phyloP scores from a whole-genome alignment of 2,329 filamentous ascomycete genomes.

The Thelonectria discophora region DNA sequence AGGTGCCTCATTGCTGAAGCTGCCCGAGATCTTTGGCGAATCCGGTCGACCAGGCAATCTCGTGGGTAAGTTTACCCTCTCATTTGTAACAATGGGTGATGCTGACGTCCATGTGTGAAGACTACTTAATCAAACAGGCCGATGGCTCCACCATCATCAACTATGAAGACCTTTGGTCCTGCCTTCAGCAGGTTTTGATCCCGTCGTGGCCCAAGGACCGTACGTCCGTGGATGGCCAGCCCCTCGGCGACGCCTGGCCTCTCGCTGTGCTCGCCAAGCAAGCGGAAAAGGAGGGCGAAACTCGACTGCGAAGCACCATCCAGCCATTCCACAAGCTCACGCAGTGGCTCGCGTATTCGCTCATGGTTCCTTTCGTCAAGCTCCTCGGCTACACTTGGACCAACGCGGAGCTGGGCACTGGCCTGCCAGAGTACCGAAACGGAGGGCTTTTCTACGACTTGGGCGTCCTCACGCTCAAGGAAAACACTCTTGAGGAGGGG shows the following conservation, averaged over 20 bases:
- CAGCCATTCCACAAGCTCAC: constrained; percentile 70
- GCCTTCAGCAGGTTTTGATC: constrained; percentile 55
- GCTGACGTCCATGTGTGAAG: constrained; percentile 37
- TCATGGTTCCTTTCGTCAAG: constrained; percentile 71
- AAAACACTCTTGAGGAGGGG: constrained; percentile 53
- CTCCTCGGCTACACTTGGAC: constrained; percentile 61
- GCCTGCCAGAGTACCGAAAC: constrained; percentile 76
- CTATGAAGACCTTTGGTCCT: constrained; percentile 52
- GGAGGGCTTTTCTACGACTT: constrained; percentile 73
- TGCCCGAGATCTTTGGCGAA: constrained; percentile 52
- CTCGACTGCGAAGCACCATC: constrained; percentile 42
- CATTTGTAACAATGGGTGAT: background rate
- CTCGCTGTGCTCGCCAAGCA: constrained; percentile 42
- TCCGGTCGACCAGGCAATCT: constrained; percentile 57
- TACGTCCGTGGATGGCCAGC: constrained; percentile 57
- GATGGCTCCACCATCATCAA: constrained; percentile 45
- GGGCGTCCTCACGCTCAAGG: constrained; percentile 61
- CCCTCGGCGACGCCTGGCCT: constrained; percentile 62
- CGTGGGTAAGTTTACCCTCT: constrained; percentile 50
- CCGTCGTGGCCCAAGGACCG: constrained; percentile 60
- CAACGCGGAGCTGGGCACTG: constrained; percentile 67
- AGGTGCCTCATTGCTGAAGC: constrained; percentile 51
- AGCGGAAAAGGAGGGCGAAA: constrained; percentile 3
- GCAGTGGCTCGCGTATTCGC: constrained; percentile 77
- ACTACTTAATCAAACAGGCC: constrained; percentile 49